Base-by-base conservation (phyloP, 352 stramenopile genomes). In the Phytophthora cajani region DNA sequence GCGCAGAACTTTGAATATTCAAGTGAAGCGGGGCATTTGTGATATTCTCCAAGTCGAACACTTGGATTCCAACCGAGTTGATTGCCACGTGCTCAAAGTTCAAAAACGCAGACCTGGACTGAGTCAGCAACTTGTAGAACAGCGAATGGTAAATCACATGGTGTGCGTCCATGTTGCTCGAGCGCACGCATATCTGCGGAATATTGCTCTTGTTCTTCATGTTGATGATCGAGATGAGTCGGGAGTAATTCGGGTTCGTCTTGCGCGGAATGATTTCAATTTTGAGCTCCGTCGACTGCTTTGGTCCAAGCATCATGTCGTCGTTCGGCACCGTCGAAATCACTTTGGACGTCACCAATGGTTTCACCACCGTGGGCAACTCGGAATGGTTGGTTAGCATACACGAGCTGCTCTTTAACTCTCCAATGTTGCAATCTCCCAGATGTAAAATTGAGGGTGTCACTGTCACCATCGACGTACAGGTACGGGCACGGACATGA, bases 61-160 rank as follows among this genome's bases (percentile, higher is more conserved):
- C 83, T 82, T 95, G 89, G 25, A 97, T 89, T 19, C 89, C 87
- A 60, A 91, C 71, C 2, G 87, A 93, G 66, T 96, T 97, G 38
- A 92, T 81, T n/a, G 85, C 72, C 30, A 97, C 84, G 27, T 96
- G 84, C 23, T 97, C 89, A 58, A 97, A 97, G 50, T 96, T 97
- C 33, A 97, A 62, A 53, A 97, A 96, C 47, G 88, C 90, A 12
- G 88, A 94, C 58, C 82, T 89, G 27, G 87, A 93, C 46, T 87
- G 88, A 19, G 90, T 97, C 60, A 95, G 60, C 23, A 97, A 75
- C 58, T 94, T 95, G 86, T 97, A 97, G 64, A 96, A 97, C 36
- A 96, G 71, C 33, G 90, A 97, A 62, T 97, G 90, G 61, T 97
- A 97, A 59, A 97, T 97, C 32, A 97, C 90, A 62, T 96, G 89